A percentile compares a stretch with the other conserved stretches of the same genome.
These are phyloP conservation scores for Zanthoxylum bungeanum DNA, from an alignment of 345 rosid genomes.

Conservation along the genomic window DNA sequence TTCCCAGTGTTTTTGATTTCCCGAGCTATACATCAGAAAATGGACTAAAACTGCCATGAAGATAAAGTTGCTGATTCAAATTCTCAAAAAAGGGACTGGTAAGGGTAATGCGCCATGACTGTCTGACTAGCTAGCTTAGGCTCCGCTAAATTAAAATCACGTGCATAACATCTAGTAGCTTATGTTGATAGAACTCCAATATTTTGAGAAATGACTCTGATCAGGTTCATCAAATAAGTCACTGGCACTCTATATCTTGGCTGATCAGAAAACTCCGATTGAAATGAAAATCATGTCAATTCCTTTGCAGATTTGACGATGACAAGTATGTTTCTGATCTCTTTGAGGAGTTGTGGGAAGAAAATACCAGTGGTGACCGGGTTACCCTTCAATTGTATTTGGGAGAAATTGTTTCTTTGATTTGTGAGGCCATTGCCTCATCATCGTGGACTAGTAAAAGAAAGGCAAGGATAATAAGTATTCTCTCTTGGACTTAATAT, in stretches of 20 bases:
- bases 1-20: too few relatives aligned
- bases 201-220: background rate
- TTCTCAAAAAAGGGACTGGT: background rate
- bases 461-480: constrained; percentile 38
- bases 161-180: background rate
- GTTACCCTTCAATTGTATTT: constrained; percentile 77
- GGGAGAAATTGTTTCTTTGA: constrained; percentile 71
- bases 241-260: background rate
- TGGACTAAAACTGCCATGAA: background rate
- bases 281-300: background rate
- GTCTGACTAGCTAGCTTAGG: too few relatives aligned
- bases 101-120: background rate
- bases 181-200: background rate
- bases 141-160: background rate
- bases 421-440: constrained; percentile 66
- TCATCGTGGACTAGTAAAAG: constrained; percentile 94
- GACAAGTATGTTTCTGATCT: constrained; percentile 75
- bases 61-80: background rate
- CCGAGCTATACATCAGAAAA: background rate
- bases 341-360: constrained; percentile 98
- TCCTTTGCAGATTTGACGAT: constrained; percentile 80
- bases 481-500: constrained; percentile 8
- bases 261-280: background rate
- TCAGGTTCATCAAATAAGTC: background rate
- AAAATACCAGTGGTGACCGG: constrained; percentile 81